Evolutionary conservation across 192 early-diverging fungal species (phyloP), one percentile per base, ranked within the genome.

Genomic region (Backusella macrospora): DNA sequence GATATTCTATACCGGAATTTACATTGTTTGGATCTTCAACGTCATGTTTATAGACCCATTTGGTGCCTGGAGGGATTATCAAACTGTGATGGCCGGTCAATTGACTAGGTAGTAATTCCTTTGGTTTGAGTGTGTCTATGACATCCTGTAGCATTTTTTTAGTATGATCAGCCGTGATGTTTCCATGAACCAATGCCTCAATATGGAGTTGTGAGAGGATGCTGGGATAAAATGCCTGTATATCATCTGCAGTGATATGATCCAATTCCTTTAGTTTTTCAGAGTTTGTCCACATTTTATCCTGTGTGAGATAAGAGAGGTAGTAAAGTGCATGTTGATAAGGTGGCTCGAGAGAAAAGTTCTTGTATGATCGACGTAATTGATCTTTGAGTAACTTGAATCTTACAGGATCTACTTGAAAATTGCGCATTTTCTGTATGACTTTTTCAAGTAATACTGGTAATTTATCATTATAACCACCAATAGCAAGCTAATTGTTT

Each of bases 381-480:
- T 94, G 89, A 64, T 95, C 95, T 70, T 94, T 92, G 71, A 96
- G 89, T 49, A 91, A 72, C 40, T 86, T 84, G 81, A 99, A 99
- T 65, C 92, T 87, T 42, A 89, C 87, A 12, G 84, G 84, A 49
- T 91, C 84, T 16, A 94, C 84, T 44, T 86, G 71, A 40, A 91
- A 85, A 43, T 75, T 78, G 46, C 85, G 87, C 86, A 96, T 89
- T 49, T 87, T 86, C 38, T 88, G 71, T 7, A 95, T 78, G 29
- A 97, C 84, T 52, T 91, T 90, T 63, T 88, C 82, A 1, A 96
- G 78, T 43, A 98, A 78, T 6, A 87, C 80, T 15, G 81, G 75
- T 0, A 96, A 81, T 78, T 97, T 97, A 82, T 97, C 94, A 71
- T 94, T 96, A 79, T 94, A 99, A 18, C 97, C 97, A 42, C 83